Evolutionary conservation across 768 basidiomycete genomes (phyloP).

Genomic region (Chalciporus sphaerocephalus): DNA sequence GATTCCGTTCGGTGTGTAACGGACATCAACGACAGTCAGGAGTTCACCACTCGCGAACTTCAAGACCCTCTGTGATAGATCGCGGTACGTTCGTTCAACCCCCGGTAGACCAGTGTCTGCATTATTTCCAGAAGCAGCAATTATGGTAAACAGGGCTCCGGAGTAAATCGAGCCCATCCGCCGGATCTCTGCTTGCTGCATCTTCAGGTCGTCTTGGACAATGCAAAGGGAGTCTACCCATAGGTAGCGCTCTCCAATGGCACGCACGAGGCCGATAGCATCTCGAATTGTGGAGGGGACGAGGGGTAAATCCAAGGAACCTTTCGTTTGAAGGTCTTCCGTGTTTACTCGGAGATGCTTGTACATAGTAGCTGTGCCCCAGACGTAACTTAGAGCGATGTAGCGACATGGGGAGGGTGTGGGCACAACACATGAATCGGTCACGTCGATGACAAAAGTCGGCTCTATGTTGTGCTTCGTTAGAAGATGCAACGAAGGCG

Average conservation of each 20-base stretch:
- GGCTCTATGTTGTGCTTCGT: neutral
- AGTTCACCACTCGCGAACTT: constrained; percentile 10
- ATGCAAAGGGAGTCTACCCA: constrained; percentile 28
- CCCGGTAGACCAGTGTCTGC: constrained; percentile 13
- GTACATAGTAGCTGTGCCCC: constrained; percentile 13
- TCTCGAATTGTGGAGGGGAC: constrained; percentile 24
- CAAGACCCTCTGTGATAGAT: constrained; percentile 5
- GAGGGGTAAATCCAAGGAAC: constrained; percentile 1
- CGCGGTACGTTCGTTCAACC: constrained; percentile 1
- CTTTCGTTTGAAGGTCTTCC: constrained; percentile 1
- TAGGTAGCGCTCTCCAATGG: constrained; percentile 22
- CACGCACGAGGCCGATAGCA: constrained; percentile 16
- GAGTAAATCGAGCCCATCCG: constrained; percentile 23
- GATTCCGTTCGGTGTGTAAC: neutral
- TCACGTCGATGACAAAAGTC: constrained; percentile 15
- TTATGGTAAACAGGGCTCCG: constrained; percentile 16
- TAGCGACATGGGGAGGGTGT: constrained; percentile 21
- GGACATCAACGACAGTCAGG: constrained; percentile 10
- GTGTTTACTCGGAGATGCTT: constrained; percentile 8
- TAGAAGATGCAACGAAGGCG: neutral
- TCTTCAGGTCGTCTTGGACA: constrained; percentile 15
- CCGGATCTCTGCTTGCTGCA: constrained; percentile 15
- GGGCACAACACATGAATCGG: constrained; percentile 15
- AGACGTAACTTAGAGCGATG: constrained; percentile 24
- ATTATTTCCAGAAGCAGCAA: constrained; percentile 13